Evolutionary conservation across 169 alveolate genomes (phyloP), one percentile per base, ranked within the genome.

Genomic region (Plasmodium chabaudi): DNA sequence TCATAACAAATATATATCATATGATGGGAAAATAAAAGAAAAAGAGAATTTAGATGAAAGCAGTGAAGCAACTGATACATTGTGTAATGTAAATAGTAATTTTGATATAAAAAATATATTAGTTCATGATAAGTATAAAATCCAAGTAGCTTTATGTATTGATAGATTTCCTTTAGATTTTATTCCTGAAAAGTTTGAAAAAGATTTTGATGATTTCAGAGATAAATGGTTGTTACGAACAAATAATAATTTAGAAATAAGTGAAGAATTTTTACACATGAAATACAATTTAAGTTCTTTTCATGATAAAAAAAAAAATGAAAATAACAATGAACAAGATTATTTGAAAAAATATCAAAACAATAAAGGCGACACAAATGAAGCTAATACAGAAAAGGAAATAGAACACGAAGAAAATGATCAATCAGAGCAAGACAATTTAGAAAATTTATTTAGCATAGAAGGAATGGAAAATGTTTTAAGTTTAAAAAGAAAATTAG

Each of bases 221-320:
- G 90, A 82, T 60, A 46, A 82, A 46, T 82, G 90, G 90, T 71
- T 82, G 17, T 49, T 67, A 68, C 67, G 57, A 68, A 82, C 90
- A 12, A 82, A 82, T 60, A 82, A 82, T 51, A 68, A 82, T 82
- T 82, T 82, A 71, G 77, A 82, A 15, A 44, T 82, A 59, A 44
- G 47, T 47, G 90, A 82, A 53, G 90, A 82, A 19, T 82, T 82
- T 82, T 68, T 82, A 17, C 90, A 82, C 61, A 82, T 82, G 90
- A 82, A 82, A 68, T 82, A 82, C 42, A 82, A 82, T 55, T 68
- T 82, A 60, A 82, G 86, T 19, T 67, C 82, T 27, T 82, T 82
- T 57, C 60, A 82, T 46, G 90, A 82, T 23, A 69, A 61, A 42
- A 57, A 23, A 3, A 34, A 64, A 64, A 65, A 79, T n/a, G 56